Conservation (phyloP, 2,329 filamentous ascomycete species). For the Sporothrix euskadiensis region DNA sequence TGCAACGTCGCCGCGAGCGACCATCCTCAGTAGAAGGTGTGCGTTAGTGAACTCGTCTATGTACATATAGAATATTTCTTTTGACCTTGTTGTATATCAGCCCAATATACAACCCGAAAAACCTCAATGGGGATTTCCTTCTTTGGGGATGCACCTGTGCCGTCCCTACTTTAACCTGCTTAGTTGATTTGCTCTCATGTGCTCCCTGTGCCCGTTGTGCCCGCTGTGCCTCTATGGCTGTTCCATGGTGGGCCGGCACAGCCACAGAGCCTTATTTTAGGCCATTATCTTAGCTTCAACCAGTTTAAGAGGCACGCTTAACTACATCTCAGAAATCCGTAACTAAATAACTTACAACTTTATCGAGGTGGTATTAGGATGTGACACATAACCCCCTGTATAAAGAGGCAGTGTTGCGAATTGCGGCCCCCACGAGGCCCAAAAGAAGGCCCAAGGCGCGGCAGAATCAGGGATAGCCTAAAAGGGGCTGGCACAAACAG, state of each 20-base stretch:
- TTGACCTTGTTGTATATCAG: neutral
- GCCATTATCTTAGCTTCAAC: no score
- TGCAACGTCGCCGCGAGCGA: slow-evolving; percentile 39
- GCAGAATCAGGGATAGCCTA: no score
- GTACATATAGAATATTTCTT: neutral
- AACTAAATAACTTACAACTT: no score
- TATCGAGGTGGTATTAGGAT: no score
- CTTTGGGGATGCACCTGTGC: neutral
- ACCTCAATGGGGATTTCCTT: neutral
- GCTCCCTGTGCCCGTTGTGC: neutral
- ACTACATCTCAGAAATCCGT: no score
- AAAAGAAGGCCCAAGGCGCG: no score
- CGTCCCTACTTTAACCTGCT: neutral
- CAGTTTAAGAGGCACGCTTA: no score
- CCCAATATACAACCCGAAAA: neutral
- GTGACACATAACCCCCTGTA: no score
- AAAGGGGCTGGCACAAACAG: no score
- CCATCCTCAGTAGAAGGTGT: slow-evolving; percentile 28
- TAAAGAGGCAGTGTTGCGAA: no score
- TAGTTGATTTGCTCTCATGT: neutral
- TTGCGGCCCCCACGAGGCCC: no score
- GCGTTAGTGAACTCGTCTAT: neutral
- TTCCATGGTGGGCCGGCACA: neutral
- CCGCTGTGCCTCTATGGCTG: no score
- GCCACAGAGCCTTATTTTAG: neutral